Evolutionary conservation across 208 protist species (phyloP).

Genomic region (Vickermania spadyakhi): DNA sequence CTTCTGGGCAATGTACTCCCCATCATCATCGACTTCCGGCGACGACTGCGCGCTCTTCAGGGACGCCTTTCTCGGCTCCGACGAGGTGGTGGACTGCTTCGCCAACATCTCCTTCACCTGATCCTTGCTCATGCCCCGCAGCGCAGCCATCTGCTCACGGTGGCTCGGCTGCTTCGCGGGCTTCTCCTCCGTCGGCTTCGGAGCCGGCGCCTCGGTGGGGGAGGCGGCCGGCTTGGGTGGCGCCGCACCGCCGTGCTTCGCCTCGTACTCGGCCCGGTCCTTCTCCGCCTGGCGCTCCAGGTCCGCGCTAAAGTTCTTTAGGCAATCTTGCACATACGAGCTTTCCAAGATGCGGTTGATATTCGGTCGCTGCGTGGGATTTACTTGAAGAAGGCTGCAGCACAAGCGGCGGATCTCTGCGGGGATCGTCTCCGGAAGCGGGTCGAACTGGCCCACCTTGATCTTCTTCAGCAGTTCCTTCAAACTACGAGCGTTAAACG

Average conservation of each 20-base stretch:
- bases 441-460: slow-evolving; percentile 76
- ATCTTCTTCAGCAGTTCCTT: slow-evolving; percentile 91
- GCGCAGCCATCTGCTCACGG: slow-evolving; percentile 82
- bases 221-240: slow-evolving; percentile 8
- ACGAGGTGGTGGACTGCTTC: slow-evolving; percentile 26
- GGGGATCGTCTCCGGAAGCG: slow-evolving; percentile 67
- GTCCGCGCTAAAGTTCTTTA: slow-evolving; percentile 74
- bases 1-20: slow-evolving; percentile 80
- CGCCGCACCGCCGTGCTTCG: slow-evolving; percentile 20
- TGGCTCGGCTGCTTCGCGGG: slow-evolving; percentile 50
- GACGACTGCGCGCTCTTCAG: slow-evolving; percentile 5
- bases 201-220: slow-evolving; percentile 2
- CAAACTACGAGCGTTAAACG: slow-evolving; percentile 82
- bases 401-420: slow-evolving; percentile 74
- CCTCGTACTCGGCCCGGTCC: slow-evolving; percentile 72
- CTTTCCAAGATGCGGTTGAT: slow-evolving; percentile 86
- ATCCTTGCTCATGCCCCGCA: slow-evolving; percentile 81
- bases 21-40: slow-evolving; percentile 65
- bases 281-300: slow-evolving; percentile 79
- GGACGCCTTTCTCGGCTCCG: slow-evolving; percentile 2
- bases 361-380: slow-evolving; percentile 69
- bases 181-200: slow-evolving; percentile 12
- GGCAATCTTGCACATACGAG: slow-evolving; percentile 71
- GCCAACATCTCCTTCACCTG: slow-evolving; percentile 78
- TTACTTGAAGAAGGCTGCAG: slow-evolving; percentile 72